Percentiles rank a stretch among this genome's conserved stretches.
Evolutionary conservation across 805 yeast species (phyloP).

Genomic region (Zygoascus bituminiphila): DNA sequence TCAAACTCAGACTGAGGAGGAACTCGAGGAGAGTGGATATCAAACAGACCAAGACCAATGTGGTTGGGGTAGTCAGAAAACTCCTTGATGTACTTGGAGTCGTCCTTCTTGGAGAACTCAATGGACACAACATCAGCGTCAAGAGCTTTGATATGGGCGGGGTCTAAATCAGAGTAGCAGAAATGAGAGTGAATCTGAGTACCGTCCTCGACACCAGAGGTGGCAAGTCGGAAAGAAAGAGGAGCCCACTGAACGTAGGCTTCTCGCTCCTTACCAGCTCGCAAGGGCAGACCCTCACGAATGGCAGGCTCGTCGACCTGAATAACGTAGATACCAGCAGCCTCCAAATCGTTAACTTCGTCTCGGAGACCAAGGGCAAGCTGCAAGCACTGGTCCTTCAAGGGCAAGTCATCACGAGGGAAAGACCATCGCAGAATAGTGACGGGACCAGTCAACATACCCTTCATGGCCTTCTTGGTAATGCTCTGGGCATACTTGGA

Average conservation of each 20-base stretch:
- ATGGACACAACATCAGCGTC: conserved; percentile 99
- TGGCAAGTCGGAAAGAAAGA: conserved; percentile 98
- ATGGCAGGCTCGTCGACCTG: conserved; percentile 99
- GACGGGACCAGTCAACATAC: conserved; percentile 99
- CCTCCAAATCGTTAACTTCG: conserved; percentile 96
- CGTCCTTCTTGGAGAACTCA: conserved; percentile 99
- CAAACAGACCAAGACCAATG: conserved; percentile 98
- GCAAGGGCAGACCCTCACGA: conserved; percentile 99
- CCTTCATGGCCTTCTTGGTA: conserved; percentile 94
- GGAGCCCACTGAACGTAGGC: conserved; percentile 99
- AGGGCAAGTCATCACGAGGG: conserved; percentile 98
- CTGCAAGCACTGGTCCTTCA: conserved; percentile 91
- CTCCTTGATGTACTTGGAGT: conserved; percentile 95
- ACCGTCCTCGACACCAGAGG: conserved; percentile 90
- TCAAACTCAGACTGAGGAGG: conserved; percentile 97
- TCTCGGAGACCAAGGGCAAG: conserved; percentile 96
- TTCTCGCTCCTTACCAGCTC: conserved; percentile 94
- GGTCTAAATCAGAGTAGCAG: conserved; percentile 99
- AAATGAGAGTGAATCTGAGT: conserved; percentile 99
- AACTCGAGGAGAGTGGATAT: conserved; percentile 99
- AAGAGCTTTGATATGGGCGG: conserved; percentile 97
- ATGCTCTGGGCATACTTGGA: conserved; percentile 97
- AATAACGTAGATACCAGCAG: conserved; percentile 95
- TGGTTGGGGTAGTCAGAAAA: conserved; percentile 98
- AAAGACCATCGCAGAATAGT: conserved; percentile 99